Conservation (phyloP, 164 flowering plant species). For the Amborella trichopoda region DNA sequence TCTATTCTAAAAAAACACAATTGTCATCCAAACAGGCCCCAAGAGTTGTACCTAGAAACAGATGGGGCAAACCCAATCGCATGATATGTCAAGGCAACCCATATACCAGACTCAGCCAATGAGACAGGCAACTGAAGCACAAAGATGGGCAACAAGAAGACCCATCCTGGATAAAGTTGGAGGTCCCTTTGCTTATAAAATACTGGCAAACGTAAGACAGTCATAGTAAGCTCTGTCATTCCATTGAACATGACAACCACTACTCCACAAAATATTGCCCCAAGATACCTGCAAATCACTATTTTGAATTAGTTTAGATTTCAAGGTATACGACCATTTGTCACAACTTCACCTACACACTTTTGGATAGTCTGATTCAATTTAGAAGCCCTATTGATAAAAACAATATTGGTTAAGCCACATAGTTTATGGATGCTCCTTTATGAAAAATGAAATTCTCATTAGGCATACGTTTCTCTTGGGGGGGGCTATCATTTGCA, state of each 20-base stretch:
- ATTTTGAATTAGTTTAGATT: too few relatives aligned
- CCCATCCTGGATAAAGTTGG: conserved; percentile 51
- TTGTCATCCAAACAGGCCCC: not conserved
- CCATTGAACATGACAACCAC: conserved; percentile 48
- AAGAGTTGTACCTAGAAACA: conserved; percentile 23
- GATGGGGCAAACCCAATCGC: conserved; percentile 51
- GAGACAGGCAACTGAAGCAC: conserved; percentile 38
- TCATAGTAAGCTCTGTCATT: conserved; percentile 42
- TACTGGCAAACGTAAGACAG: conserved; percentile 33
- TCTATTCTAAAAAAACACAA: not conserved
- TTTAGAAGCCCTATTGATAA: too few relatives aligned
- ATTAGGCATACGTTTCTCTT: too few relatives aligned
- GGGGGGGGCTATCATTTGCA: too few relatives aligned
- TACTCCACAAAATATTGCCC: conserved; percentile 46
- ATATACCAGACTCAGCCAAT: conserved; percentile 35
- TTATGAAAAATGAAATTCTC: too few relatives aligned
- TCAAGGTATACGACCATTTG: too few relatives aligned
- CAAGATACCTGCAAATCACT: conserved; percentile 6
- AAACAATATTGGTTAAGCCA: too few relatives aligned
- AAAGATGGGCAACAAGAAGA: conserved; percentile 38
- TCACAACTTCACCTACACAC: too few relatives aligned
- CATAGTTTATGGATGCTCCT: too few relatives aligned
- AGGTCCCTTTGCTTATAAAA: conserved; percentile 50
- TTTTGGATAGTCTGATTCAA: too few relatives aligned
- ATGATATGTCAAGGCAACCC: conserved; percentile 45